phyloP scores from a whole-genome alignment of 352 stramenopile species.

The Globisporangium recalcitrans region DNA sequence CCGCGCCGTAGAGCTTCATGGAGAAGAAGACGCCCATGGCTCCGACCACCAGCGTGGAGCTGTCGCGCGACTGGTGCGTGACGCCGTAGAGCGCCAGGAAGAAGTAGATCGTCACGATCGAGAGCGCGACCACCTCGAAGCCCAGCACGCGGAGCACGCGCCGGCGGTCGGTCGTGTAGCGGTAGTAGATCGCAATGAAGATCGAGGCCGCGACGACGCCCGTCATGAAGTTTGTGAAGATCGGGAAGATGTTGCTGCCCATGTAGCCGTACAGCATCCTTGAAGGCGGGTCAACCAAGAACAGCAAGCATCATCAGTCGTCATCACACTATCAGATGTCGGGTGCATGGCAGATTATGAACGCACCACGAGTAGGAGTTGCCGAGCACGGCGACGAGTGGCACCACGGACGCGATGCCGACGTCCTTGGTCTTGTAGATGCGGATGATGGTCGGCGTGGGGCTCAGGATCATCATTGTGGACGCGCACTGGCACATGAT shows the following conservation, averaged over 20 bases:
- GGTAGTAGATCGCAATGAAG: conserved; percentile 57
- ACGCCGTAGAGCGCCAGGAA: conserved; percentile 27
- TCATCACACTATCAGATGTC: not conserved
- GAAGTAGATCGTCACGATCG: conserved; percentile 29
- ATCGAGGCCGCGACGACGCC: conserved; percentile 30
- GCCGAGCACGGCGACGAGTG: conserved; percentile 32
- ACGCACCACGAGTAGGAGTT: conserved; percentile 28
- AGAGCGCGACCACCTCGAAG: conserved; percentile 17
- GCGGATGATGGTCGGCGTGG: conserved; percentile 27
- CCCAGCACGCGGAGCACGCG: conserved; percentile 24
- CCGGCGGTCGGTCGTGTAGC: conserved; percentile 28
- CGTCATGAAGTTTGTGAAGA: conserved; percentile 28
- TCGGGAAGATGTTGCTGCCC: conserved; percentile 25
- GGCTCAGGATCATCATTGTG: conserved; percentile 41
- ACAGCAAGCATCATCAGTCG: not conserved
- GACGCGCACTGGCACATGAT: conserved; percentile 29
- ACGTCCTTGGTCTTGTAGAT: conserved; percentile 40
- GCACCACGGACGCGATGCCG: conserved; percentile 28
- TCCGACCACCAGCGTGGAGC: conserved; percentile 23
- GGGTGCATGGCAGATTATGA: no score
- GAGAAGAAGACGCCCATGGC: conserved; percentile 28
- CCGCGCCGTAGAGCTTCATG: conserved; percentile 40
- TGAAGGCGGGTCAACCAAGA: not conserved
- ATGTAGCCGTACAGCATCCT: conserved; percentile 48
- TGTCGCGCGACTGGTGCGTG: conserved; percentile 25